These are phyloP conservation scores for Tilletia setariae DNA, from an alignment of 1,284 basidiomycete species.

Conservation along the genomic window DNA sequence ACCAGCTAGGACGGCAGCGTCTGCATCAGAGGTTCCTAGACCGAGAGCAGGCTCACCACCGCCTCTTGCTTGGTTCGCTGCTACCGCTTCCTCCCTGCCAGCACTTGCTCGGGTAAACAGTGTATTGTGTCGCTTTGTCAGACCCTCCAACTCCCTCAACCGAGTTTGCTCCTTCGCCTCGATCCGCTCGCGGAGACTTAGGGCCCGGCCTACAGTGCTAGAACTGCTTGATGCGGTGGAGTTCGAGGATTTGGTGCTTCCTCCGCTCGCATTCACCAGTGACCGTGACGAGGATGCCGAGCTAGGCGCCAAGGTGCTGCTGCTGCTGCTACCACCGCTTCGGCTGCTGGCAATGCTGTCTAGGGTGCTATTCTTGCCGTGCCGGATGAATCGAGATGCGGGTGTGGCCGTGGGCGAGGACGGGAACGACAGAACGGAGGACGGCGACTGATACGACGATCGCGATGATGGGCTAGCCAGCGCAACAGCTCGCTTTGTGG, in stretches of 20 bases:
- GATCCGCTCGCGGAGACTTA: slow-evolving; percentile 11
- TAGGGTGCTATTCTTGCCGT: not conserved
- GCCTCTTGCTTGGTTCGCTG: no score
- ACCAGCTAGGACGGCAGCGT: not conserved
- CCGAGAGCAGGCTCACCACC: not conserved
- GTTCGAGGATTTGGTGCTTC: not conserved
- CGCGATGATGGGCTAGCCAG: not conserved
- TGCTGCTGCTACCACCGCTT: not conserved
- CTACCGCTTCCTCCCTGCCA: not conserved
- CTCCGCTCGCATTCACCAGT: not conserved
- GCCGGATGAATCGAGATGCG: not conserved
- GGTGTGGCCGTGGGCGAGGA: not conserved
- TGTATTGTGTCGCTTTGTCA: not conserved
- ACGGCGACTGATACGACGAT: not conserved
- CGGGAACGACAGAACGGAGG: not conserved
- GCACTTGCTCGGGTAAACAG: not conserved
- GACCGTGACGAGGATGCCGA: no score
- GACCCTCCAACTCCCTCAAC: slow-evolving; percentile 6
- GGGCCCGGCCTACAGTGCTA: not conserved
- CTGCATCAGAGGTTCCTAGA: not conserved
- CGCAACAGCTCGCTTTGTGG: not conserved
- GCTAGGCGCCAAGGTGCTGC: not conserved
- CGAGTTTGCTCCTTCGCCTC: slow-evolving; percentile 8
- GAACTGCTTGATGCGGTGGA: not conserved
- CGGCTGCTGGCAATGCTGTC: not conserved